phyloP scores from a whole-genome alignment of 2,329 filamentous ascomycete species.

The Hirsutella thompsonii region DNA sequence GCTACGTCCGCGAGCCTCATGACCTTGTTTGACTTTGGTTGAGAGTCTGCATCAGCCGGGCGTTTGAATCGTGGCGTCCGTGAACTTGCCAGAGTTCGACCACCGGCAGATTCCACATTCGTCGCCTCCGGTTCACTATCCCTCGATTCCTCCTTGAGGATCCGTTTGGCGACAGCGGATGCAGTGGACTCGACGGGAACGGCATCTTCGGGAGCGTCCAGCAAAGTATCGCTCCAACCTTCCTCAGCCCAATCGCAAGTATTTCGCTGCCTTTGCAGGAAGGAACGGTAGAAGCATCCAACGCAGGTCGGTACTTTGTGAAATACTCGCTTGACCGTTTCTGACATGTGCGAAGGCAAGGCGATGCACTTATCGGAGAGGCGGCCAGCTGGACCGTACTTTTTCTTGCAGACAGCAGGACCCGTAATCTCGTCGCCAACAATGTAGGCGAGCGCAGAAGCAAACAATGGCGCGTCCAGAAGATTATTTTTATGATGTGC shows the following conservation, averaged over 20 bases:
- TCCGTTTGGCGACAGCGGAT: too few species aligned
- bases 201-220: not conserved
- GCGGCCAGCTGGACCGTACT: slow-evolving; percentile 3
- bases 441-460: slow-evolving; percentile 18
- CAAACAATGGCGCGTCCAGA: slow-evolving; percentile 12
- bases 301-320: slow-evolving; percentile 13
- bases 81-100: not conserved
- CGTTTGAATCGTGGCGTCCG: not conserved
- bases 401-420: slow-evolving; percentile 2
- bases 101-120: too few species aligned
- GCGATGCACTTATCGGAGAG: slow-evolving; percentile 16
- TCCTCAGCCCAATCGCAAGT: not conserved
- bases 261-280: slow-evolving; percentile 11
- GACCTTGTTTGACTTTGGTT: not conserved
- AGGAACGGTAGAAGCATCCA: slow-evolving; percentile 16
- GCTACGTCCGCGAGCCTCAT: not conserved
- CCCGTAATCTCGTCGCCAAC: slow-evolving; percentile 14
- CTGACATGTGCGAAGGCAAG: slow-evolving; percentile 10
- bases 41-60: not conserved
- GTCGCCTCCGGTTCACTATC: too few species aligned
- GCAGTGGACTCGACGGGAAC: too few species aligned
- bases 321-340: slow-evolving; percentile 9
- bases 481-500: slow-evolving; percentile 7
- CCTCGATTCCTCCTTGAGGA: too few species aligned
- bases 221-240: not conserved